Percentiles rank a stretch among this genome's conserved stretches.
Evolutionary conservation across 257 asterid species (phyloP).

Genomic region (Paraleonurus japonicus): DNA sequence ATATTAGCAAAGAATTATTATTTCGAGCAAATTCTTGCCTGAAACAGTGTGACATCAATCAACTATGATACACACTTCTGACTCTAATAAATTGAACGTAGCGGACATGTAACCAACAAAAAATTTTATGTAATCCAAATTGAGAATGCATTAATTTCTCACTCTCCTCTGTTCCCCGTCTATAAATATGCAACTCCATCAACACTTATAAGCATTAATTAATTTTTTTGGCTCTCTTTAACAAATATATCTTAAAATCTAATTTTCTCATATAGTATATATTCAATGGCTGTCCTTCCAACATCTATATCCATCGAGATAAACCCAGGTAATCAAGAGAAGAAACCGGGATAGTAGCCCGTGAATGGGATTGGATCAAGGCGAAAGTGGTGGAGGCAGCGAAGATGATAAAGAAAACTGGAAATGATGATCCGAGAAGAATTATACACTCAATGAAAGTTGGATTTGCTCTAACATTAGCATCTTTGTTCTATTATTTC

Average conservation of each 20-base stretch:
- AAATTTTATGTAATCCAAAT: neutral
- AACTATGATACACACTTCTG: too few relatives aligned
- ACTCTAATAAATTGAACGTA: too few relatives aligned
- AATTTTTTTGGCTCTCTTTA: neutral
- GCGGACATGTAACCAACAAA: neutral
- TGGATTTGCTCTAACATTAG: constrained; percentile 54
- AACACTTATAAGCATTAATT: neutral
- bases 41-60: neutral
- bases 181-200: neutral
- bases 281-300: neutral
- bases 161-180: neutral
- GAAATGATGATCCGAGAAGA: constrained; percentile 65
- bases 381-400: constrained; percentile 13
- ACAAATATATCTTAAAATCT: too few relatives aligned
- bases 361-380: constrained; percentile 9
- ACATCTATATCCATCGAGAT: neutral
- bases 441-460: constrained; percentile 51
- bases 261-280: too few relatives aligned
- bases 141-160: neutral
- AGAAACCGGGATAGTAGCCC: neutral
- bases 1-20: neutral
- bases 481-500: constrained; percentile 54
- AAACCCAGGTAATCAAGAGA: neutral
- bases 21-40: neutral
- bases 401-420: constrained; percentile 32